These are phyloP conservation scores for Leishmania arabica DNA, from an alignment of 208 protist species.

Conservation along the genomic window DNA sequence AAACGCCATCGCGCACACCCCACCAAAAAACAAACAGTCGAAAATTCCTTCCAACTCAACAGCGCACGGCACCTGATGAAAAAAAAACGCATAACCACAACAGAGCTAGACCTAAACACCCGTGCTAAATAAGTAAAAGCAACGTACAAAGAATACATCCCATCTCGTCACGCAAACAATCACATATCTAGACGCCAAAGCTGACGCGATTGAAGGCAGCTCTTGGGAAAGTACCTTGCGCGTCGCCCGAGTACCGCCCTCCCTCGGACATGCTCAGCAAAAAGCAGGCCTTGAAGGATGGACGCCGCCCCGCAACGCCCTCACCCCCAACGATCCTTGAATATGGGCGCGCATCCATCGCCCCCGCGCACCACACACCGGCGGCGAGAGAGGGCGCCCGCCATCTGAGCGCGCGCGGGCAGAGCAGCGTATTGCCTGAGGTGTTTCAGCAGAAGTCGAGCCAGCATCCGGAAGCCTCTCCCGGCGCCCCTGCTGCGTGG, in stretches of 20 bases:
- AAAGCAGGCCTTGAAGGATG: neutral
- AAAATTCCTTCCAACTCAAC: too few species aligned
- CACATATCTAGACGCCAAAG: neutral
- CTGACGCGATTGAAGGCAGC: neutral
- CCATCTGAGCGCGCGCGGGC: neutral
- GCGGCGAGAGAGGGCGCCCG: neutral
- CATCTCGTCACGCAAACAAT: too few species aligned
- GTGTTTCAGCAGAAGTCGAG: neutral
- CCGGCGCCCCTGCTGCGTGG: too few species aligned
- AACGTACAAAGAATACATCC: too few species aligned
- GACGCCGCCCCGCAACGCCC: neutral
- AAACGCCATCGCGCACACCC: too few species aligned
- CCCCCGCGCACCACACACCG: neutral
- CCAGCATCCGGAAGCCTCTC: too few species aligned
- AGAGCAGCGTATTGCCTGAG: neutral
- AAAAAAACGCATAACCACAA: too few species aligned
- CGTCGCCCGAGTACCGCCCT: neutral
- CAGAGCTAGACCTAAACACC: too few species aligned
- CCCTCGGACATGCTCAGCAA: neutral
- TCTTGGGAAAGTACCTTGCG: neutral
- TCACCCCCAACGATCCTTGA: neutral
- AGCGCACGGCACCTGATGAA: too few species aligned
- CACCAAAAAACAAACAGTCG: accelerated
- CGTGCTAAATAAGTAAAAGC: too few species aligned
- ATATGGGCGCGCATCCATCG: too few species aligned